Base-by-base conservation (phyloP, 1,284 basidiomycete genomes). In the Thelephora terrestris region DNA sequence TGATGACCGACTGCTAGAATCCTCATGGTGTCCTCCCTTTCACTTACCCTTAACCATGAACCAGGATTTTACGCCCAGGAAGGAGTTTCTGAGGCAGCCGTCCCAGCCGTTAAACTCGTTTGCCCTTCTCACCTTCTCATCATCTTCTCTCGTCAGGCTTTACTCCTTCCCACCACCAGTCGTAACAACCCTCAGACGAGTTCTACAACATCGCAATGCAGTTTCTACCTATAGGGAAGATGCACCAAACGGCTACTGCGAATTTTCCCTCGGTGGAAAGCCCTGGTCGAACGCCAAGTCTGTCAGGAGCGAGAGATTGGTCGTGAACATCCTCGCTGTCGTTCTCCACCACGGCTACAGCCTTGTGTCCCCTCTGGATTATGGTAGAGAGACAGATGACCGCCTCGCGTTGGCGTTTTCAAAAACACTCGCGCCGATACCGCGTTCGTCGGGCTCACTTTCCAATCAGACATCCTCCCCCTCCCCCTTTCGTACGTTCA, bases 331-430 rank as follows among this genome's bases (percentile, higher is more conserved):
- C 48, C 61, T 88, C 47, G 64, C 74, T 38, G 66, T 79, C 54
- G 67, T 88, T 40, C 77, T 81, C 57, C 73, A 75, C 49, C 74
- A 74, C 60, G 79, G 79, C 39, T 84, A 78, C 57, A 65, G 66
- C 24, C 81, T 79, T 56, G 65, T 86, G 16, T 84, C 83, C 18
- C 75, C 74, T 34, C 70, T 88, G 53, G 84, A 87, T 63, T 88
- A 87, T 60, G 85, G 84, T 18, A 72, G 81, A 48, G 85, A 88
- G 62, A 70, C 68, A 46, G 84, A 86, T 56, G 85, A 88, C 62
- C 75, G 79, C 42, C 59, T 87, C 17, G 75, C 76, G 43, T 73
- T 87, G 58, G 72, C 79, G 18, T 86, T 88, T 63, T 81, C 81
- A 16, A 74, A 69, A 49, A 69, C 76, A 10, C 43, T 50, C 53